Evolutionary conservation across 805 yeast species (phyloP), one percentile per base, ranked within the genome.

Genomic region (Saccharomycopsis sp.): DNA sequence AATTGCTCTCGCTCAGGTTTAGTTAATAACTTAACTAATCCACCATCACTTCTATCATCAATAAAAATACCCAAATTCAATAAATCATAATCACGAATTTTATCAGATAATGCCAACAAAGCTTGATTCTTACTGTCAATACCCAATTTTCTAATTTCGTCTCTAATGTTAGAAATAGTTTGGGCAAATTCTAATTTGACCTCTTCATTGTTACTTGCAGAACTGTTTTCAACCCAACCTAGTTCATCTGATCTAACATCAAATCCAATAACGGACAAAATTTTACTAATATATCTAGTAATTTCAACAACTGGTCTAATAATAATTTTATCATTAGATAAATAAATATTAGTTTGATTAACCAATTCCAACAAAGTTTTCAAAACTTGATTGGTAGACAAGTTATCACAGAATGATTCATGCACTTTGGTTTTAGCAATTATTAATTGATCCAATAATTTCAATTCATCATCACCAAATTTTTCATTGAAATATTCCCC

Each of bases 391-490:
- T 95, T 93, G 1, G 93, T 83, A 2, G 89, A 65, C 51, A 93
- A 70, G 59, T 87, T 93, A 60, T 93, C 98, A 64, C 95, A 81
- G 66, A 93, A 85, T 1, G 95, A 84, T 17, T 63, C 69, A 59
- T 88, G 85, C 1, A 85, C 85, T 16, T 69, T 75, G 4, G 58
- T 60, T 59, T 85, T 81, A 11, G 85, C 66, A 1, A 53, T 53
- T 4, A 59, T 58, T 49, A 87, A 70, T 22, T 71, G 74, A 1
- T 62, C 61, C 32, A 77, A 62, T 27, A 89, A 67, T 20, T 66
- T 63, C 53, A 72, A 76, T 61, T 88, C 96, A 3, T 55, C 54
- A 1, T 48, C 42, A 1, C 77, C 68, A 23, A 79, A 61, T 56
- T 83, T 84, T 63, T 85, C 86, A 8, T 85, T 72, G 6, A 83